These are phyloP conservation scores for Rosa persica DNA, from an alignment of 306 rosid genomes.

Conservation along the genomic window DNA sequence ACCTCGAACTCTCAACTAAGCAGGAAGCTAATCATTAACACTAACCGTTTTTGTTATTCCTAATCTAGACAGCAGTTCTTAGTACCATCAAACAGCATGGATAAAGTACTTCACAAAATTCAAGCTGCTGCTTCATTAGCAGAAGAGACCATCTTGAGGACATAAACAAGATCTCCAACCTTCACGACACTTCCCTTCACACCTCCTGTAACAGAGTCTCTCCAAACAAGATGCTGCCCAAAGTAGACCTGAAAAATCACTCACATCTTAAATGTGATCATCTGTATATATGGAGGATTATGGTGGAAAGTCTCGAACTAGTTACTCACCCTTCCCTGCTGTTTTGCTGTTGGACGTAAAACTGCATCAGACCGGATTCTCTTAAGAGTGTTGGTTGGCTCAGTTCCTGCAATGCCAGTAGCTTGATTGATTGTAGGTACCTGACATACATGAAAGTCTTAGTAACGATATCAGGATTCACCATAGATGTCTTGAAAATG, in stretches of 20 bases:
- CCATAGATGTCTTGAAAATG: conserved; percentile 15
- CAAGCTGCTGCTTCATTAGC: conserved; percentile 69
- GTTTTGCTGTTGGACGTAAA: conserved; percentile 57
- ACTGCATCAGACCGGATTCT: conserved; percentile 56
- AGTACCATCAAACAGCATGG: not conserved
- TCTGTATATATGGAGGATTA: not conserved
- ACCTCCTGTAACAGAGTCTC: conserved; percentile 31
- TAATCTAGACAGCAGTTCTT: not conserved
- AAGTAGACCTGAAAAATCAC: conserved; percentile 62
- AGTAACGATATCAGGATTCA: not conserved
- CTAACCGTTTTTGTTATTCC: not conserved
- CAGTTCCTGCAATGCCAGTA: conserved; percentile 58
- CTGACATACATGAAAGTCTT: conserved; percentile 38
- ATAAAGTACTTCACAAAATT: conserved; percentile 16
- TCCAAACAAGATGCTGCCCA: conserved; percentile 82
- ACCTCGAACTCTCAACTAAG: not conserved
- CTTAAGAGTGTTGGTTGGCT: conserved; percentile 60
- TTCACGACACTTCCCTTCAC: conserved; percentile 46
- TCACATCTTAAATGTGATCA: conserved; percentile 5
- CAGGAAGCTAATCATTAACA: not conserved
- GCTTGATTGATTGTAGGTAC: conserved; percentile 72
- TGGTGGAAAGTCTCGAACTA: conserved; percentile 18
- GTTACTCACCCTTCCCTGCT: conserved; percentile 56
- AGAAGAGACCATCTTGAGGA: conserved; percentile 50
- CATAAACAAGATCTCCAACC: conserved; percentile 65